Conservation (phyloP, 2,329 filamentous ascomycete species). For the Penicillium fuscoglaucum region DNA sequence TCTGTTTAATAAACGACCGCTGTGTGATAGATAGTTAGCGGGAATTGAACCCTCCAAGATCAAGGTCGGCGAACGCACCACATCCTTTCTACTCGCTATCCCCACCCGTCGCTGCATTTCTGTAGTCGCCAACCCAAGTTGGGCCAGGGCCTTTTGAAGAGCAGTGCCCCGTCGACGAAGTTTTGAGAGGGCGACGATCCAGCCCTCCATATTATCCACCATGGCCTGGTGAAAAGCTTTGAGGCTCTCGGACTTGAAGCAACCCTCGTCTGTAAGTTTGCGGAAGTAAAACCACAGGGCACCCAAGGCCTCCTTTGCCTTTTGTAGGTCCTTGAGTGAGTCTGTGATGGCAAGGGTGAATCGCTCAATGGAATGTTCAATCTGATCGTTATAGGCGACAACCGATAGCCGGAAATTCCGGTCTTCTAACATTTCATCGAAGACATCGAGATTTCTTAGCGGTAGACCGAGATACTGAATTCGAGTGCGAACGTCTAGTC, state of each 20-base stretch:
- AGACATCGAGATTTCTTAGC: constrained; percentile 76
- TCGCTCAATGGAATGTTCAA: constrained; percentile 82
- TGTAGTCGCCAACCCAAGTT: constrained; percentile 73
- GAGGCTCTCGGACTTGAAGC: constrained; percentile 60
- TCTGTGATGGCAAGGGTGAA: constrained; percentile 76
- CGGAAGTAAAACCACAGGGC: constrained; percentile 76
- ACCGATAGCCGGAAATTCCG: constrained; percentile 78
- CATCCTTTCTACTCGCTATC: constrained; percentile 71
- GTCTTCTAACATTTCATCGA: constrained; percentile 86
- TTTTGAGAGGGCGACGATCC: constrained; percentile 76
- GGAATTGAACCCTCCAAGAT: background rate
- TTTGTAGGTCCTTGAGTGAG: constrained; percentile 73
- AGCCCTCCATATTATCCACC: constrained; percentile 89
- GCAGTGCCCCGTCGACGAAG: constrained; percentile 71
- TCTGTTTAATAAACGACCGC: constrained; percentile 24
- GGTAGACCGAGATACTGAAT: constrained; percentile 79
- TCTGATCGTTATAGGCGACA: constrained; percentile 82
- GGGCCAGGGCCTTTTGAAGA: constrained; percentile 68
- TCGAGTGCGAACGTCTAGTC: constrained; percentile 75
- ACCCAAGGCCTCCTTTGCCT: constrained; percentile 72
- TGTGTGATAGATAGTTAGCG: constrained; percentile 13
- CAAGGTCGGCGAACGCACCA: constrained; percentile 56
- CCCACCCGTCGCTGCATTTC: constrained; percentile 87
- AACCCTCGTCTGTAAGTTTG: constrained; percentile 62
- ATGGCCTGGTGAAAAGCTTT: constrained; percentile 81